Evolutionary conservation across 192 early-diverging fungal species (phyloP).

Genomic region (Thamnidium elegans): DNA sequence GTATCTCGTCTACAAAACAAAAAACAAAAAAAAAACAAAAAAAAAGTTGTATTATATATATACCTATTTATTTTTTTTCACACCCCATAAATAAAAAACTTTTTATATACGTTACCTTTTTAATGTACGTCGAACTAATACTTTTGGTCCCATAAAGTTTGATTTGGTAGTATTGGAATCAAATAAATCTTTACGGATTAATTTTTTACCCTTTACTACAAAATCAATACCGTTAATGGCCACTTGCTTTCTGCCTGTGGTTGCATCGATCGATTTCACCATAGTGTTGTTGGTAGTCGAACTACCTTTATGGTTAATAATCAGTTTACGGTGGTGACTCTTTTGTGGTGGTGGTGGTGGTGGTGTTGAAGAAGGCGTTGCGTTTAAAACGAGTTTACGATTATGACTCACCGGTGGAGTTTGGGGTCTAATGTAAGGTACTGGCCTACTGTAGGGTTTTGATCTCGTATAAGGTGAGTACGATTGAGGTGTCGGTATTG

Average conservation of each 20-base stretch:
- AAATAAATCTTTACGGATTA: conserved; percentile 21
- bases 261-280: not conserved
- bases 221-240: conserved; percentile 24
- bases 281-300: not conserved
- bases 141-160: not conserved
- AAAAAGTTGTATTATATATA: not conserved
- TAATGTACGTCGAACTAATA: conserved; percentile 6
- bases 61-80: too few relatives aligned
- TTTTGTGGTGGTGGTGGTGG: not conserved
- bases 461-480: not conserved
- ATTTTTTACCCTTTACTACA: conserved; percentile 27
- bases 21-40: too few relatives aligned
- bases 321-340: not conserved
- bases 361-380: not conserved
- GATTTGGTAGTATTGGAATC: not conserved
- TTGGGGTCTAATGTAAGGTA: not conserved
- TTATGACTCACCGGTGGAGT: not conserved
- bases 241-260: conserved; percentile 13
- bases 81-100: too few relatives aligned
- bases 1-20: conserved; percentile 3
- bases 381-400: not conserved
- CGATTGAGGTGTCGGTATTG: not conserved
- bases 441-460: not conserved
- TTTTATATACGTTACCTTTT: conserved; percentile 11
- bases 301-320: conserved; percentile 4